phyloP scores from a whole-genome alignment of 352 stramenopile species.

The Phytopythium aichiense region DNA sequence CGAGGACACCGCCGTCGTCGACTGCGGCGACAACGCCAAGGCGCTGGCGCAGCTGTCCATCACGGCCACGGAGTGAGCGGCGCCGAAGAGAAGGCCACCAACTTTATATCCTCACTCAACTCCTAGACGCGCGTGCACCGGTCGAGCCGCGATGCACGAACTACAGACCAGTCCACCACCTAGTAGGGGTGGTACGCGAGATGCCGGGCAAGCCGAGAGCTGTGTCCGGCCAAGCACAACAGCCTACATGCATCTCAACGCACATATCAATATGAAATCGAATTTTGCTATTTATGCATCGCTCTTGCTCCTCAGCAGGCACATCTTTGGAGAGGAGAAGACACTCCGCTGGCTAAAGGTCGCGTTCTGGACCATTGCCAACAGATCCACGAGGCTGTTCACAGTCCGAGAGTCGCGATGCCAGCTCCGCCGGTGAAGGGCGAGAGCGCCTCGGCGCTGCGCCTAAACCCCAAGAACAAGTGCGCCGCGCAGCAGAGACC shows the following conservation, averaged over 20 bases:
- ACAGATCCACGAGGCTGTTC: not conserved
- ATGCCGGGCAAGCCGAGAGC: not conserved
- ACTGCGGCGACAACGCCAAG: slow-evolving; percentile 20
- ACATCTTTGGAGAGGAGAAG: not conserved
- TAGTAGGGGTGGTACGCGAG: slow-evolving; percentile 22
- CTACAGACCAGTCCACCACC: slow-evolving; percentile 13
- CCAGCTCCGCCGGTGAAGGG: slow-evolving; percentile 25
- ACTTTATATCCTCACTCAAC: slow-evolving; percentile 1
- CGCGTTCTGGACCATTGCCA: not conserved
- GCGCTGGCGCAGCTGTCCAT: slow-evolving; percentile 17
- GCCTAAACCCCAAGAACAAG: slow-evolving; percentile 47
- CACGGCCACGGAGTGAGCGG: slow-evolving; percentile 15
- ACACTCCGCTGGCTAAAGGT: not conserved
- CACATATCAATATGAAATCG: slow-evolving; percentile 1
- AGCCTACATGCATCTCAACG: not conserved
- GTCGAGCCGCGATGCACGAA: not conserved
- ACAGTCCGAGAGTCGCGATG: slow-evolving; percentile 19
- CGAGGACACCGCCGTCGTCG: slow-evolving; percentile 18
- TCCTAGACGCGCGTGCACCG: not conserved
- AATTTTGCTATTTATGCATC: slow-evolving; percentile 6
- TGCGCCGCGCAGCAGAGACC: not conserved
- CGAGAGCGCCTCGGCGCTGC: slow-evolving; percentile 39
- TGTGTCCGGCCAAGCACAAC: slow-evolving; percentile 3
- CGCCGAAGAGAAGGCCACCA: slow-evolving; percentile 1
- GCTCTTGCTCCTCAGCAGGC: not conserved